phyloP scores from a whole-genome alignment of 2,329 filamentous ascomycete genomes.

The Blastomyces silverae region DNA sequence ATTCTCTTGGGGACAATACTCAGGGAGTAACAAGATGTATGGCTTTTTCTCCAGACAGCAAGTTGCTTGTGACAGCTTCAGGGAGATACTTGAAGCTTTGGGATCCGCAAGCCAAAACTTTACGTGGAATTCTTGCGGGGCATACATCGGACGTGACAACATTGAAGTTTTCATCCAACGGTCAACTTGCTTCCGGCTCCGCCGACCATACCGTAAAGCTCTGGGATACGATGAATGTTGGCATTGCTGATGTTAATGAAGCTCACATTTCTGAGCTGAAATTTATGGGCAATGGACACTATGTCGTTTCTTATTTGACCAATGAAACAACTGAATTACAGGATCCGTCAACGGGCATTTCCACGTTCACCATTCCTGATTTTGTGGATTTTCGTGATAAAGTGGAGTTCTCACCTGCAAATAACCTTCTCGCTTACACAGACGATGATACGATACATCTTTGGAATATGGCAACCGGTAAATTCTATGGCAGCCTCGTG shows the following conservation, averaged over 20 bases:
- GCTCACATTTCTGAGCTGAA: background rate
- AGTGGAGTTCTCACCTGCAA: background rate
- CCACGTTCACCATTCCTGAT: background rate
- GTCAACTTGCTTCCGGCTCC: slow-evolving; percentile 15
- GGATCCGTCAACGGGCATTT: background rate
- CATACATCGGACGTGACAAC: background rate
- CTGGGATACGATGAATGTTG: background rate
- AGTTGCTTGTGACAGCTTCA: background rate
- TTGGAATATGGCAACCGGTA: background rate
- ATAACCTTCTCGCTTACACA: background rate
- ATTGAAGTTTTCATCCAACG: slow-evolving; percentile 15
- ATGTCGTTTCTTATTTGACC: background rate
- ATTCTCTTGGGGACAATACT: background rate
- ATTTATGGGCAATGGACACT: background rate
- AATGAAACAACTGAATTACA: background rate
- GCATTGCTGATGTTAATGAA: background rate
- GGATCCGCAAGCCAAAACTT: background rate
- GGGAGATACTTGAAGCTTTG: background rate
- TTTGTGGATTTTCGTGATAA: background rate
- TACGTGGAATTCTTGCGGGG: background rate
- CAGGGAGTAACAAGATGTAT: background rate
- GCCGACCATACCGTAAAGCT: slow-evolving; percentile 15
- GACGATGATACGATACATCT: background rate
- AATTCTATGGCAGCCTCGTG: background rate
- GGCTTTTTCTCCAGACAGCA: background rate